Percentiles rank a stretch among this genome's conserved stretches.
Evolutionary conservation across 495 filamentous ascomycete genomes (phyloP).

Genomic region (Cercophora newfieldiana): DNA sequence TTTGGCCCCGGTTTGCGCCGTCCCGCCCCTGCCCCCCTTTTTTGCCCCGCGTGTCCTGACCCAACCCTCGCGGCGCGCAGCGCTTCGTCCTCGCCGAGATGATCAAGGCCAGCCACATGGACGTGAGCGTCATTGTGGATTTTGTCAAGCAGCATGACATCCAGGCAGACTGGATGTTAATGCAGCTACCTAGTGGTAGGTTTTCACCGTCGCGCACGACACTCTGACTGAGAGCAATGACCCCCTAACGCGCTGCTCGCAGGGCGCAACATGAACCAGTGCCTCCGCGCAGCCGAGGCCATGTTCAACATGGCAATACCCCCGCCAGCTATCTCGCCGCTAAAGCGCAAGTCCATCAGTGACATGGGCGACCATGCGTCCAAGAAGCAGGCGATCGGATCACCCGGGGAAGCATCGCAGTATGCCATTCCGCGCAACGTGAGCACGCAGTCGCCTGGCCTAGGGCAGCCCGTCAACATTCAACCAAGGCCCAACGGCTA

Average conservation of each 20-base stretch:
- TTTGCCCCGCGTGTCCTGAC: constrained; percentile 11
- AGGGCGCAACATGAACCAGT: constrained; percentile 53
- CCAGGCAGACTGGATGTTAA: constrained; percentile 45
- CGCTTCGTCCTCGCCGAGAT: constrained; percentile 57
- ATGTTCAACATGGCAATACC: constrained; percentile 44
- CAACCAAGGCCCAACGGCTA: constrained; percentile 45
- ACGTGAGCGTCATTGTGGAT: constrained; percentile 49
- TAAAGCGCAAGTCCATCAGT: constrained; percentile 48
- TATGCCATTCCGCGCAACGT: constrained; percentile 24
- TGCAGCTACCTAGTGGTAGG: constrained; percentile 51
- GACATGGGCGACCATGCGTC: constrained; percentile 42
- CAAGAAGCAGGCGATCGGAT: constrained; percentile 43
- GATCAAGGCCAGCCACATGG: constrained; percentile 53
- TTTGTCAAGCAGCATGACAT: constrained; percentile 46
- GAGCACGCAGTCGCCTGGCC: constrained; percentile 31
- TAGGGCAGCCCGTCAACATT: constrained; percentile 24
- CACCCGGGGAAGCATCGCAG: constrained; percentile 26
- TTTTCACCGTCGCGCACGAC: constrained; percentile 17
- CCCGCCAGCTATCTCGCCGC: constrained; percentile 37
- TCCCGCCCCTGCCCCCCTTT: constrained; percentile 13
- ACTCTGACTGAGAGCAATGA: neutral
- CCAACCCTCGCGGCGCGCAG: constrained; percentile 33
- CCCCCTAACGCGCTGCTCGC: constrained; percentile 28
- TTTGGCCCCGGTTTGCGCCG: neutral
- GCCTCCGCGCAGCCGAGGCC: constrained; percentile 42